phyloP scores from a whole-genome alignment of 1,139 yeast genomes.

The Geotrichum phurueaensis region DNA sequence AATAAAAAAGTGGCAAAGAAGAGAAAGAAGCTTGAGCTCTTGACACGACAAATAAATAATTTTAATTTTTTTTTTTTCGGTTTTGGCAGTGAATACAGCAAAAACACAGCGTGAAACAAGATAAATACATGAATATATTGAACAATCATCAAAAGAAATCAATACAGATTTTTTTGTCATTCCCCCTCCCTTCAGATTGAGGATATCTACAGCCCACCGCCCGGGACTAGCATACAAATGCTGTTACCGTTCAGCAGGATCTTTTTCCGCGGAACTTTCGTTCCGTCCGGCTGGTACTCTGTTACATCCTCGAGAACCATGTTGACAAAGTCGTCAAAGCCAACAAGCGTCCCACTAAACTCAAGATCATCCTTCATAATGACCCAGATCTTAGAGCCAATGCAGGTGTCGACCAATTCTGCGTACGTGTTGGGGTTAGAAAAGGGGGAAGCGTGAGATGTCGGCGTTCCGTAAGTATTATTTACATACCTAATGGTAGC shows the following conservation, averaged over 20 bases:
- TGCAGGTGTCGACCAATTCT: slow-evolving; percentile 81
- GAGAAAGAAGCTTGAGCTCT: slow-evolving; percentile 26
- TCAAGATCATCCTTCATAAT: slow-evolving; percentile 66
- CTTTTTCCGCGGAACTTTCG: slow-evolving; percentile 46
- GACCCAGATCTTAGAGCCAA: slow-evolving; percentile 75
- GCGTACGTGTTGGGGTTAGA: slow-evolving; percentile 38
- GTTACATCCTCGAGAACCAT: slow-evolving; percentile 80
- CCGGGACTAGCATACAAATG: slow-evolving; percentile 57
- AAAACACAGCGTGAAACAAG: neutral
- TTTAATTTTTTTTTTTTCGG: slow-evolving; percentile 25
- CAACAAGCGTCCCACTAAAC: slow-evolving; percentile 78
- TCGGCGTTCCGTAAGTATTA: neutral
- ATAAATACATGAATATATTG: slow-evolving; percentile 10
- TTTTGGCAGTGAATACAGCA: slow-evolving; percentile 17
- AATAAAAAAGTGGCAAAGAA: slow-evolving; percentile 31
- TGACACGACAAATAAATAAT: neutral
- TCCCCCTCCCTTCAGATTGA: neutral
- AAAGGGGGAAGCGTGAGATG: slow-evolving; percentile 44
- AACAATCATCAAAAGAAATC: neutral
- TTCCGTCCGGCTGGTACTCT: slow-evolving; percentile 48
- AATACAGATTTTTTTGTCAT: neutral
- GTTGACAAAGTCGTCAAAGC: slow-evolving; percentile 94
- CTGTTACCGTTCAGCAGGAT: slow-evolving; percentile 86
- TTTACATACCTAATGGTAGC: slow-evolving; percentile 15
- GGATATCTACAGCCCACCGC: slow-evolving; percentile 16